Evolutionary conservation across 1,284 basidiomycete species (phyloP), one percentile per base, ranked within the genome.

Genomic region (Rhizopogon parksii): DNA sequence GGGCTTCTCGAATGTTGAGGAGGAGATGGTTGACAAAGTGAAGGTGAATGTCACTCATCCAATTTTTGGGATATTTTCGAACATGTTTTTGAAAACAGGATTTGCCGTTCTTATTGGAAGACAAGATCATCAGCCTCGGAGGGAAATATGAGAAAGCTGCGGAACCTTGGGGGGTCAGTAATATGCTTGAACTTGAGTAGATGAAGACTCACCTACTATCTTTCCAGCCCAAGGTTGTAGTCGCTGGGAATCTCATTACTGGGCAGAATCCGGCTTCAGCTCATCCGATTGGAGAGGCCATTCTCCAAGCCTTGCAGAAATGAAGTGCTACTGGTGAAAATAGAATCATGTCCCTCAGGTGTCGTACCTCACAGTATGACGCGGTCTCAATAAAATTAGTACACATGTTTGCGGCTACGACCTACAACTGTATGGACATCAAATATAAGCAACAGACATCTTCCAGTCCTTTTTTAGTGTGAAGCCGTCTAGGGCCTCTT

Each of bases 391-490:
- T 15, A 8, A 48, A 25, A 34, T 36, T 49, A 49, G 43, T 40
- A 56, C 30, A 45, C 12, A 45, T 21, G 32, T 21, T 34, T 19
- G 27, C 17, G 42, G 7, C 17, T 43, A 43, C 40, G 15, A 43
- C 27, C 42, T 43, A 43, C 40, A 42, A 43, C 40, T 19, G 15
- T 47, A 39, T 50, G 47, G 60, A 60, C 46, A 57, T 79, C 71
- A 86, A 61, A 83, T 79, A 68, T 81, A 88, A 47, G 74, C 76
- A 51, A 92, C 88, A 49, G 76, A 76, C 87, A 92, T 90, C 55
- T 78, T 71, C 83, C 87, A 89, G 40, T 80, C 86, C 59, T 86
- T 85, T 71, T 90, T 89, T 54, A 93, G 70, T 35, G 83, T 77
- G 66, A 91, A 91, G 49, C 83, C 84, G 64, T 91, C 78, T 55